A percentile compares a stretch with the other conserved stretches of the same genome.
Evolutionary conservation across 73 alveolate genomes (phyloP).

Genomic region (Tetrahymena borealis): DNA sequence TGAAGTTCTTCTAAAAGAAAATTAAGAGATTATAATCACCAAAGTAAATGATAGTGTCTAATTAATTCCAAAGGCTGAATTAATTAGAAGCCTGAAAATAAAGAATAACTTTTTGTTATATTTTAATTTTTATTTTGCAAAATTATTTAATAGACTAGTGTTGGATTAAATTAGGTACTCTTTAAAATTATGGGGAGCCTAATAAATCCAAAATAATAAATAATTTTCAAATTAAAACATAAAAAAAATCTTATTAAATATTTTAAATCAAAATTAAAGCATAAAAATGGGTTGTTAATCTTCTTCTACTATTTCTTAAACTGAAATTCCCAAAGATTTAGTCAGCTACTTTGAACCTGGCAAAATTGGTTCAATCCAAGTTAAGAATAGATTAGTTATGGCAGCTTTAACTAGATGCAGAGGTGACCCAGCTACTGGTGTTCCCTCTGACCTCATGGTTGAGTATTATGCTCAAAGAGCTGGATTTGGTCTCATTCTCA

Average conservation of each 20-base stretch:
- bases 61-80: no score
- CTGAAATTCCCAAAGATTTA: background rate
- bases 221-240: background rate
- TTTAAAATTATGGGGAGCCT: no score
- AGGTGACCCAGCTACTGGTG: slow-evolving; percentile 24
- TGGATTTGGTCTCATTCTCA: slow-evolving; percentile 41
- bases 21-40: no score
- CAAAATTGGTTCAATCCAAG: slow-evolving; percentile 30
- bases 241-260: background rate
- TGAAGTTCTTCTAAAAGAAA: no score
- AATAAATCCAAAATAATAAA: background rate
- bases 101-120: no score
- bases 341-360: slow-evolving; percentile 5
- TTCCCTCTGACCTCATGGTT: slow-evolving; percentile 37
- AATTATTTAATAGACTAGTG: no score
- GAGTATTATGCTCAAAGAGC: slow-evolving; percentile 51
- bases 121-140: no score
- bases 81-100: no score
- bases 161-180: no score
- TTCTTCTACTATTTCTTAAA: background rate
- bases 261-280: background rate
- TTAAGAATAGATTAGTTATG: slow-evolving; percentile 38
- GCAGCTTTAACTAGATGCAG: slow-evolving; percentile 54
- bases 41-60: no score
- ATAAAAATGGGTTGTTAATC: background rate